These are phyloP conservation scores for Ophiostoma angusticollis DNA, from an alignment of 2,329 filamentous ascomycete species.

Conservation along the genomic window DNA sequence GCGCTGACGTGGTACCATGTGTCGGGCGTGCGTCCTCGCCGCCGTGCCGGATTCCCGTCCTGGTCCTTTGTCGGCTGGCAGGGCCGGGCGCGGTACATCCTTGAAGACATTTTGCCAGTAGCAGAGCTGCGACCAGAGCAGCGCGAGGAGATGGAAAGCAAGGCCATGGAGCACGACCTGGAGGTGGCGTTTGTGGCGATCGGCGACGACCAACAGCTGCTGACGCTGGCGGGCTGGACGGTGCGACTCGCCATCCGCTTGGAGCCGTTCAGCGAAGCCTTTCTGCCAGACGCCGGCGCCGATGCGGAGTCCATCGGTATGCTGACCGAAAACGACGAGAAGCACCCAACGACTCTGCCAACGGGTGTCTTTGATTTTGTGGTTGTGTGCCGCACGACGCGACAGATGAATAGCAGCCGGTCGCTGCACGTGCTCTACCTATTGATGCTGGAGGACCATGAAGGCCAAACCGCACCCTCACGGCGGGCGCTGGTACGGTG, in stretches of 20 bases:
- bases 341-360: conserved; percentile 3
- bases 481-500: conserved; percentile 5
- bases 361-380: conserved; percentile 4
- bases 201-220: not conserved
- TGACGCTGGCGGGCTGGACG: conserved; percentile 1
- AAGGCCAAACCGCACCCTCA: not conserved
- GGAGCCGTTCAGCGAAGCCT: conserved; percentile 6
- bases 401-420: not conserved
- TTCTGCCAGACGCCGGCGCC: conserved; percentile 1
- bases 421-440: conserved; percentile 1
- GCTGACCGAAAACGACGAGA: conserved; percentile 2
- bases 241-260: conserved; percentile 4
- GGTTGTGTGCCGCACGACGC: conserved; percentile 3
- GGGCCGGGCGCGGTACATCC: conserved; percentile 3
- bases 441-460: conserved; percentile 1
- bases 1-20: conserved; percentile 7
- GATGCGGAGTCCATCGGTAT: not conserved
- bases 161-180: conserved; percentile 1
- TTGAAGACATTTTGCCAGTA: conserved; percentile 1
- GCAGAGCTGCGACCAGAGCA: not conserved
- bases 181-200: not conserved
- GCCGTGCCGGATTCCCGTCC: conserved; percentile 4
- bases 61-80: conserved; percentile 8
- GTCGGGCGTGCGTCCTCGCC: not conserved
- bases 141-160: not conserved